Percentiles rank a stretch among this genome's conserved stretches.
Conservation (phyloP, 2,329 filamentous ascomycete genomes). For the Xylariales sp. region DNA sequence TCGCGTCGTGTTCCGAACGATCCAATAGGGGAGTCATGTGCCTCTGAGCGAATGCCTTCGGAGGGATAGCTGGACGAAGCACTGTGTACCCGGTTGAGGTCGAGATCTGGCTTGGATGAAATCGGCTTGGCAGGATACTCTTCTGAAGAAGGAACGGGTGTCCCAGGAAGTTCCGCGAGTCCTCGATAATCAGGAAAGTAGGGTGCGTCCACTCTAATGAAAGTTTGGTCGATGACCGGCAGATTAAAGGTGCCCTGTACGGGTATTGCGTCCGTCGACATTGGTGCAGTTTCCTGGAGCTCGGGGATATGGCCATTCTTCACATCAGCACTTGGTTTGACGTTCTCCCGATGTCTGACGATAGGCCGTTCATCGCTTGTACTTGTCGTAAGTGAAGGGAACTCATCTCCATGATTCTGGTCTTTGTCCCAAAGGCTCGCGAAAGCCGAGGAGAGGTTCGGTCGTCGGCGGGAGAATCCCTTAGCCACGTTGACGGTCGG, state of each 20-base stretch:
- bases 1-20: not conserved
- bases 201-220: not conserved
- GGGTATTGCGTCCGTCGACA: not conserved
- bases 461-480: not conserved
- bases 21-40: not conserved
- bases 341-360: not conserved
- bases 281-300: not conserved
- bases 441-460: not conserved
- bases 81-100: not conserved
- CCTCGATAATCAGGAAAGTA: not conserved
- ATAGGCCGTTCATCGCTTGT: too few relatives aligned
- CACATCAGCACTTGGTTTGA: not conserved
- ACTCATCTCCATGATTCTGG: not conserved
- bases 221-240: not conserved
- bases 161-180: too few relatives aligned
- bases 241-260: not conserved
- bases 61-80: conserved; percentile 6
- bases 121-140: too few relatives aligned
- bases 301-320: not conserved
- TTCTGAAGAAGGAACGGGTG: too few relatives aligned
- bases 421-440: not conserved
- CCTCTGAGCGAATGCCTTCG: conserved; percentile 4
- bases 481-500: not conserved
- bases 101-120: too few relatives aligned
- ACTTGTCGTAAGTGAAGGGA: too few relatives aligned